Conservation (phyloP, 495 filamentous ascomycete genomes). For the Hypoxylon trugodes region DNA sequence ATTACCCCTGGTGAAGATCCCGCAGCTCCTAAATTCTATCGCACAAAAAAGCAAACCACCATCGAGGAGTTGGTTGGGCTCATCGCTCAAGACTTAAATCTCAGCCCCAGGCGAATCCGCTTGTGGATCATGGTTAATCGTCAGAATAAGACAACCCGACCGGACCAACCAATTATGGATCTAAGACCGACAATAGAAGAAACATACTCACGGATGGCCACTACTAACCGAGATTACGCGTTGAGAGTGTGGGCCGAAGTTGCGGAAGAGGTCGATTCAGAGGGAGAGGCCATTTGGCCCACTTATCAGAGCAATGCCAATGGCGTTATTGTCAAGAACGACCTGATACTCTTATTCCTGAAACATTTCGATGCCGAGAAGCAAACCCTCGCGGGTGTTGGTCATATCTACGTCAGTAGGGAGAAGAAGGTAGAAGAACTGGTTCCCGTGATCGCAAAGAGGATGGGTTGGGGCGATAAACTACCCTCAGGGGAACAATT, state of each 20-base stretch:
- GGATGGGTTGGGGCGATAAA: conserved; percentile 85
- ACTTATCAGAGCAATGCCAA: conserved; percentile 58
- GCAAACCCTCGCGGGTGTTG: conserved; percentile 78
- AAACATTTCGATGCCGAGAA: conserved; percentile 86
- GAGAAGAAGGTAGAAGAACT: conserved; percentile 88
- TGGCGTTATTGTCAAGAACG: conserved; percentile 57
- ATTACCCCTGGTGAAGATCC: conserved; percentile 60
- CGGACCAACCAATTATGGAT: conserved; percentile 84
- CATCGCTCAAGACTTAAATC: conserved; percentile 72
- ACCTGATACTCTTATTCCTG: conserved; percentile 81
- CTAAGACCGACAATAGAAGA: conserved; percentile 84
- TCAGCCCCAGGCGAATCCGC: conserved; percentile 71
- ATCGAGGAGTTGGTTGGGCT: conserved; percentile 74
- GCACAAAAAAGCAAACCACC: conserved; percentile 74
- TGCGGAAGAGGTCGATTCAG: conserved; percentile 65
- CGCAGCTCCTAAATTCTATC: conserved; percentile 70
- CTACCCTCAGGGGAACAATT: conserved; percentile 60
- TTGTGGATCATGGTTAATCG: conserved; percentile 98
- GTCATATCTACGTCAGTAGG: conserved; percentile 85
- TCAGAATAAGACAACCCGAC: conserved; percentile 94
- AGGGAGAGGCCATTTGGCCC: conserved; percentile 76
- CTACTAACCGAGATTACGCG: conserved; percentile 69
- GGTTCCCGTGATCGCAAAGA: conserved; percentile 77
- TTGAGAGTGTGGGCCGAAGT: conserved; percentile 89
- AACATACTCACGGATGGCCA: conserved; percentile 65